Conservation (phyloP, 805 yeast genomes). For the Hanseniaspora lindneri region DNA sequence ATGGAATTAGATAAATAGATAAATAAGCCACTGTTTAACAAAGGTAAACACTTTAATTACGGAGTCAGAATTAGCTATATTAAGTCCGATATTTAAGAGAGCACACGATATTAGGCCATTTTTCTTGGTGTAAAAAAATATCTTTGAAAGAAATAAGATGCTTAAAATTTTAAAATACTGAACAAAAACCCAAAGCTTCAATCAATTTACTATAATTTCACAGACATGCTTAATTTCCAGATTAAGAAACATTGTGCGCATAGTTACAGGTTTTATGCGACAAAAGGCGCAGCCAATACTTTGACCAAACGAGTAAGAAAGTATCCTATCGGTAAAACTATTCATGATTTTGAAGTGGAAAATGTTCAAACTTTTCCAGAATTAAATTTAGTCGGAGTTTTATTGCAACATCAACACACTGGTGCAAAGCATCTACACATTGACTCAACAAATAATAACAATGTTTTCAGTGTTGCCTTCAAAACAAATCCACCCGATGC, state of each 20-base stretch:
- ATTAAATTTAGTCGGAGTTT: conserved; percentile 67
- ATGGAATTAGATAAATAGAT: too few species aligned
- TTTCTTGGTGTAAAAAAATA: too few species aligned
- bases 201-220: too few species aligned
- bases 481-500: conserved; percentile 88
- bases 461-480: conserved; percentile 80
- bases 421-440: conserved; percentile 79
- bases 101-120: too few species aligned
- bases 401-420: conserved; percentile 51
- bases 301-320: conserved; percentile 33
- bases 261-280: not conserved
- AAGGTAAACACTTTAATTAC: too few species aligned
- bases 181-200: too few species aligned
- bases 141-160: too few species aligned
- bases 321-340: conserved; percentile 51
- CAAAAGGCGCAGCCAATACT: conserved; percentile 18
- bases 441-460: conserved; percentile 69
- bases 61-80: too few species aligned
- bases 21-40: too few species aligned
- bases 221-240: not conserved
- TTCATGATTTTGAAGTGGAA: conserved; percentile 58
- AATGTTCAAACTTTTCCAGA: conserved; percentile 66
- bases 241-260: not conserved
- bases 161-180: too few species aligned
- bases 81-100: too few species aligned